Evolutionary conservation across 2,329 filamentous ascomycete genomes (phyloP), one percentile per base, ranked within the genome.

Genomic region (Dothistroma pini): DNA sequence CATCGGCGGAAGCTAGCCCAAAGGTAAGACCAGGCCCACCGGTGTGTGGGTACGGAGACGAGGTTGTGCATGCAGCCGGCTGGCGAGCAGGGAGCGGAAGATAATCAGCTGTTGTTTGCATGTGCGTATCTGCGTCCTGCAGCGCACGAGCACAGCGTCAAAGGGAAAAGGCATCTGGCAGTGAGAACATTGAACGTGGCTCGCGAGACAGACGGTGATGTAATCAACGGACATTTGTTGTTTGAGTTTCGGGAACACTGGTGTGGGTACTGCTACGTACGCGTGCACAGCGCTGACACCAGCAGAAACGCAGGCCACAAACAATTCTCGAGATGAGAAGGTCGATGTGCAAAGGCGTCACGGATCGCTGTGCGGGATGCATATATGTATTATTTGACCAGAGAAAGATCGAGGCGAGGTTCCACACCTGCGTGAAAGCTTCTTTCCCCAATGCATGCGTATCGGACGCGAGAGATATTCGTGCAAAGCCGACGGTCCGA

Each of bases 101-200:
- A 44, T 19, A 29, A 51, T 51, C 48, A 51, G 48, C 48, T 51
- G 48, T 21, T 25, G 48, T 31, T 47, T 47, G 41, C 21, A 48
- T 47, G 41, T 56, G 54, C 54, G 47, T 41, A 21, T 19, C 12
- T 29, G 29, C 48, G 29, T 31, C 21, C 21, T 51, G 48, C 54
- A 19, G 54, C 21, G 22, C 7, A 38, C 38, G 54, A 32, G 35
- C 38, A 56, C 54, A 47, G 54, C 54, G 31, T 41, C 38, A 54
- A 32, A 35, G 12, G 4, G 19, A 54, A 14, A 54, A 25, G 48
- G 48, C 48, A 29, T 25, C 48, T 19, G 21, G 48, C 48, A 47
- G 32, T 19, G 32, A 53, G 56, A 53, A 58, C 56, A 34, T 53
- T 44, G 56, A 53, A 58, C 56, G 49, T 53, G 56, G 56, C 57